Evolutionary conservation across 2,329 filamentous ascomycete species (phyloP), one percentile per base, ranked within the genome.

Genomic region (Venturia asperata): DNA sequence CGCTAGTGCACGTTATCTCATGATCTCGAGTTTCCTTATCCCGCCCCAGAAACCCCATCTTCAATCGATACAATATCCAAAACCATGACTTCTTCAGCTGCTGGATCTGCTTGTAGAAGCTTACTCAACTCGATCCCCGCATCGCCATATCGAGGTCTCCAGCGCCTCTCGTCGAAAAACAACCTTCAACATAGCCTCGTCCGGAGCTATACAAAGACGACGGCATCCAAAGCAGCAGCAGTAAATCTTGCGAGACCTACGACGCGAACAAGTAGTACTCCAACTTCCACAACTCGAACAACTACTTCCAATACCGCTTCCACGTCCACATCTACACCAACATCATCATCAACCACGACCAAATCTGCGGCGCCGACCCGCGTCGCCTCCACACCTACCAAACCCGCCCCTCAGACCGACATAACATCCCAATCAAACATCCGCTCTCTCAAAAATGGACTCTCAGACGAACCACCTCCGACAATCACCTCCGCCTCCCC

Each of bases 401-500:
- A 58, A 45, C 47, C 63, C 63, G n/a, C 45, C 19, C 19, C 64
- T 27, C n/a, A 1, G 45, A 47, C 34, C 30, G 24, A n/a, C 30
- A 47, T 4, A 55, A 37, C 62, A 24, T 47, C 61, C 49, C 55
- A 61, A 52, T 19, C 37, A n/a, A 41, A 19, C 15, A 61, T 64
- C 45, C 66, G 47, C 52, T 56, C 58, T 24, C 63, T 64, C 11
- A 41, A 61, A n/a, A 52, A 63, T 41, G 49, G 63, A 64, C 63
- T 65, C 72, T 55, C 68, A 67, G 61, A 55, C 69, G 34, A 62
- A 49, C 66, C 62, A 76, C 76, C 66, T 77, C 77, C 56, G 76
- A 24, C 27, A 43, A 17, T 34, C 52, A n/a, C 47, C n/a, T 34
- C 21, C 27, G 24, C 24, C 63, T 7, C 52, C 24, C 52, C 52